Evolutionary conservation across 257 asterid species (phyloP), one percentile per base, ranked within the genome.

Genomic region (Solanum acaule): DNA sequence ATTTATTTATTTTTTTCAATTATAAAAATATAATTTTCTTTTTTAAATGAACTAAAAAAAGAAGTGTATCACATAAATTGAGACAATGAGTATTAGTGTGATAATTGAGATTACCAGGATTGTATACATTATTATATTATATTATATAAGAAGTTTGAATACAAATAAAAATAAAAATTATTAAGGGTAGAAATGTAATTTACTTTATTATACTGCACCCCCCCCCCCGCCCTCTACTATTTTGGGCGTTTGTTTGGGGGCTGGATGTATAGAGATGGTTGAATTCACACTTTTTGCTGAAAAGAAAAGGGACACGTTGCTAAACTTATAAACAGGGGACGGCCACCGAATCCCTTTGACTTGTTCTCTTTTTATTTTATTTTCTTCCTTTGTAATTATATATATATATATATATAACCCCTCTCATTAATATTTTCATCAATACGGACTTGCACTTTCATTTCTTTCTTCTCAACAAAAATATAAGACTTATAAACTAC

Each of bases 301-400:
- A 67, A 81, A 87, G 87, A 85, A 10, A 23, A 67, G 89, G 93
- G 98, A 94, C 98, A 96, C 98, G 98, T 96, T 89, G 94, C 94
- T 86, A 38, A n/a, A 75, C 90, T 83, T 89, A 90, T 93, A 90
- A 91, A 93, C 94, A 92, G 90, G 67, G 97, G 98, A 92, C 97
- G 98, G 98, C 93, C 71, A 90, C 93, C 93, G 91, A 88, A 90
- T 89, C 92, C 90, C 13, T 83, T 90, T 89, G 92, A 90, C 92
- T 76, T 86, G 33, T 59, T 63, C 79, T 1, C 25, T 83, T 31
- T 22, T 23, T 12, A 10, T 15, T 15, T 49, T 73, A 10, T 67
- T 83, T 25, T 23, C 11, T 73, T 73, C 0, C 23, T 35, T 16
- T 61, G 34, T 56, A 27, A 44, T 63, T 31, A 12, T 3, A 61